These are phyloP conservation scores for Lippia alba DNA, from an alignment of 305 asterid species.

Conservation along the genomic window DNA sequence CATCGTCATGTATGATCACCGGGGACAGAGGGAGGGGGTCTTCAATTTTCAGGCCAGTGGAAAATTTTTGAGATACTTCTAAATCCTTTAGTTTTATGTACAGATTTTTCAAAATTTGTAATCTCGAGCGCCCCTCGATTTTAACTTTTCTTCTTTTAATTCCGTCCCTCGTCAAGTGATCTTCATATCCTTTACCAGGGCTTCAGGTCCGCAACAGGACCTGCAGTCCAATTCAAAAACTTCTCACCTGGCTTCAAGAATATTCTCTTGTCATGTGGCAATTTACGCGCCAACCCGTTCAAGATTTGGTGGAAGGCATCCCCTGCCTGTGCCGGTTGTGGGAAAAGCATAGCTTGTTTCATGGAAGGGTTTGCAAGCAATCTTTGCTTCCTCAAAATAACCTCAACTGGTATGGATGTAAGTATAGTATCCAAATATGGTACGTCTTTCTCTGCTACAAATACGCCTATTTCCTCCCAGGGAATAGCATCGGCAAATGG, in stretches of 20 bases:
- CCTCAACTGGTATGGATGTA: conserved; percentile 71
- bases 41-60: too few relatives aligned
- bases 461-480: conserved; percentile 86
- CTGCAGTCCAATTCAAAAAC: conserved; percentile 73
- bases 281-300: conserved; percentile 71
- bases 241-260: conserved; percentile 61
- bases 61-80: too few relatives aligned
- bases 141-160: too few relatives aligned
- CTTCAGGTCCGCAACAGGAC: conserved; percentile 69
- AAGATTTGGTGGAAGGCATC: conserved; percentile 82
- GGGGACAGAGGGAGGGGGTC: too few relatives aligned
- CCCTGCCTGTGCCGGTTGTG: conserved; percentile 77
- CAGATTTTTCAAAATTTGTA: too few relatives aligned
- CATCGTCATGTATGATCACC: too few relatives aligned
- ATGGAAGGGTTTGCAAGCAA: conserved; percentile 78
- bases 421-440: conserved; percentile 73
- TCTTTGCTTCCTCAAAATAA: conserved; percentile 73
- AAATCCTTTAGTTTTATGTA: too few relatives aligned
- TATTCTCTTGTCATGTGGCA: conserved; percentile 55
- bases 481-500: conserved; percentile 88
- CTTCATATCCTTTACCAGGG: conserved; percentile 54
- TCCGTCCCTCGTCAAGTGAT: too few relatives aligned
- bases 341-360: conserved; percentile 81
- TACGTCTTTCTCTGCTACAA: conserved; percentile 71
- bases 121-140: too few relatives aligned